Base-by-base conservation (phyloP, 2,329 filamentous ascomycete genomes). In the Triangularia verruculosa region DNA sequence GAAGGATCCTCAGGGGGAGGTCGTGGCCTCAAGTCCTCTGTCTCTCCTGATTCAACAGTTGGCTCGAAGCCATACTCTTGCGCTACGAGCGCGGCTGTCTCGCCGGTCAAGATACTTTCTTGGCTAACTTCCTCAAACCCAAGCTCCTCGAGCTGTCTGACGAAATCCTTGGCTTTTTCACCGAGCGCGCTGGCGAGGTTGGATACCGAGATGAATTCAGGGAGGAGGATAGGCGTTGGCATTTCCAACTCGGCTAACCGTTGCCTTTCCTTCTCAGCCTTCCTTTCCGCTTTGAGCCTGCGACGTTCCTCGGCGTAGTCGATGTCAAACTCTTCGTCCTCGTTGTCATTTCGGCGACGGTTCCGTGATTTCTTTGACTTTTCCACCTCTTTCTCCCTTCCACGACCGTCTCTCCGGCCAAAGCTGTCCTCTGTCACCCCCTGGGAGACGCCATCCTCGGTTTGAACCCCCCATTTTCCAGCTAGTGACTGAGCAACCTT, bases 31-130 rank as follows among this genome's bases (percentile, higher is more conserved):
- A 99, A 78, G 74, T 99, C 94, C 53, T 87, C 80, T 1, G 79
- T 75, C 55, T 89, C 86, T 17, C 80, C 88, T 71, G 74, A 82
- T 62, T 92, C 89, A 24, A 95, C 85, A 1, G 89, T 88, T 0
- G 94, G 91, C 65, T 98, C 93, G 69, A 90, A 97, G 57, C 94
- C 93, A 74, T 94, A 98, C 74, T 99, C 94, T 76, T 92, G 88
- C 3, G 93, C 93, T 69, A 99, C 90, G 61, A 99, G 82, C 7
- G 91, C 91, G 1, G 94, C 94, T 55, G 92, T 95, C 74, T 98
- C 94, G 11, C 92, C 88, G 66, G 94, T 94, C 74, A 99, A 85
- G 66, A 99, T 86, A 72, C 94, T 93, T 70, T 94, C 92, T 59
- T 88, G 84, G 13, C 87, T 87, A 15, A 94, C 86, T 58, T 93